Evolutionary conservation across 495 filamentous ascomycete genomes (phyloP).

Genomic region (Hypoxylon intermedium): DNA sequence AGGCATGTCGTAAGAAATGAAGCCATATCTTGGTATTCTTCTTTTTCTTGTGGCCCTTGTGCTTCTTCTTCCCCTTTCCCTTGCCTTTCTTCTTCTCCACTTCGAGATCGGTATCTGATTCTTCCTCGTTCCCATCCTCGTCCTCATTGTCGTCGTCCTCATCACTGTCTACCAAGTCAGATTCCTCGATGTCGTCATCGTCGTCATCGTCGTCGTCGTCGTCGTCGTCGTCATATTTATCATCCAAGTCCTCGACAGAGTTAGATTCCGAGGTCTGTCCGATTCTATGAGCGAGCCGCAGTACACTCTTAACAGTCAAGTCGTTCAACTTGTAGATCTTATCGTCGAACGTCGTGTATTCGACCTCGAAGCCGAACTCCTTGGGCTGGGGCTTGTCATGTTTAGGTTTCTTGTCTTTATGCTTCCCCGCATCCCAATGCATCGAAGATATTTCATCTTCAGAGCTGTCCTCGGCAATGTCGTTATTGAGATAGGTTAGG

Average conservation of each 20-base stretch:
- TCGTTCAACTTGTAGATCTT: constrained; percentile 77
- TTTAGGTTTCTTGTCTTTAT: constrained; percentile 61
- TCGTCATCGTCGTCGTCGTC: constrained; percentile 29
- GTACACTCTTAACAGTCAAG: constrained; percentile 81
- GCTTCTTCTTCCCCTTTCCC: constrained; percentile 49
- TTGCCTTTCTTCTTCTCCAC: constrained; percentile 50
- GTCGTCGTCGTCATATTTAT: constrained; percentile 21
- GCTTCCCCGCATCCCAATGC: constrained; percentile 62
- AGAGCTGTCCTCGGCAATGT: constrained; percentile 45
- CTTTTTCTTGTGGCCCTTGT: constrained; percentile 54
- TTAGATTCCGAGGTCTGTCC: constrained; percentile 52
- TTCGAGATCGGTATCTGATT: constrained; percentile 26
- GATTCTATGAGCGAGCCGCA: constrained; percentile 80
- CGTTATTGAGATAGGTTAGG: constrained; percentile 82
- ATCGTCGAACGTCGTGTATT: constrained; percentile 84
- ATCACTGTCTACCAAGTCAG: constrained; percentile 35
- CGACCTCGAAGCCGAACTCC: constrained; percentile 77
- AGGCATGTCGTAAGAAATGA: constrained; percentile 78
- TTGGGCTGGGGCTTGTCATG: constrained; percentile 60
- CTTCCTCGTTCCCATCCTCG: constrained; percentile 42
- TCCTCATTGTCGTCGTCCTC: constrained; percentile 31
- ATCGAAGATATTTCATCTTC: constrained; percentile 37
- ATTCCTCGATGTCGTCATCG: constrained; percentile 29
- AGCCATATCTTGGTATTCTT: constrained; percentile 70
- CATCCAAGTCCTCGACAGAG: constrained; percentile 10